These are phyloP conservation scores for Colletotrichum destructivum DNA, from an alignment of 2,329 filamentous ascomycete genomes.

Conservation along the genomic window DNA sequence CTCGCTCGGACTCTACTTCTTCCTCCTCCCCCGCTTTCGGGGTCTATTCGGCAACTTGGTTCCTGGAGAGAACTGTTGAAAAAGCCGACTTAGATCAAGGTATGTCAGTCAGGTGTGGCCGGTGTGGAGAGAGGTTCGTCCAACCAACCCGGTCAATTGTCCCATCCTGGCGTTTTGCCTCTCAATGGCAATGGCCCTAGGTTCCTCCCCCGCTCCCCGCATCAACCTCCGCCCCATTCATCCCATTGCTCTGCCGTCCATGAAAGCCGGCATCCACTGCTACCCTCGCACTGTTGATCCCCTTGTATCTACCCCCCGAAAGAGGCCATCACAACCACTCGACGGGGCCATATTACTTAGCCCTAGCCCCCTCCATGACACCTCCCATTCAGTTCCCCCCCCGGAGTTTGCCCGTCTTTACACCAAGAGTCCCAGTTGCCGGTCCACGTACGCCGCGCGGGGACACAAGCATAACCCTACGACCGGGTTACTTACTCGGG, in stretches of 20 bases:
- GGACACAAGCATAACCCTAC: not conserved
- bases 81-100: not conserved
- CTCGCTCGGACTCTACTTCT: not conserved
- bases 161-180: not conserved
- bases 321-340: slow-evolving; percentile 36
- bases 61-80: not conserved
- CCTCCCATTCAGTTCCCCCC: not conserved
- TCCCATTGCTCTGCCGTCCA: slow-evolving; percentile 13
- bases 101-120: not conserved
- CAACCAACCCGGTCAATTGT: not conserved
- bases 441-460: not conserved
- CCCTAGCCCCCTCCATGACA: not conserved
- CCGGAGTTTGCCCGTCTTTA: slow-evolving; percentile 30
- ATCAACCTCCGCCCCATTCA: slow-evolving; percentile 13
- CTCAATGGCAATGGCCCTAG: not conserved
- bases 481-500: slow-evolving; percentile 14
- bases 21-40: not conserved
- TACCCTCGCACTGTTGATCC: slow-evolving; percentile 11
- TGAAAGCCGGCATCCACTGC: slow-evolving; percentile 33
- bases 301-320: slow-evolving; percentile 10
- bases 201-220: not conserved
- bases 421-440: not conserved
- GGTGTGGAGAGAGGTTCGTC: not conserved
- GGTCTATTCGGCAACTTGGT: not conserved
- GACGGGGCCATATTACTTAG: slow-evolving; percentile 1